Evolutionary conservation across 75 land plant species (phyloP), one percentile per base, ranked within the genome.

Genomic region (Pinus tabuliformis): DNA sequence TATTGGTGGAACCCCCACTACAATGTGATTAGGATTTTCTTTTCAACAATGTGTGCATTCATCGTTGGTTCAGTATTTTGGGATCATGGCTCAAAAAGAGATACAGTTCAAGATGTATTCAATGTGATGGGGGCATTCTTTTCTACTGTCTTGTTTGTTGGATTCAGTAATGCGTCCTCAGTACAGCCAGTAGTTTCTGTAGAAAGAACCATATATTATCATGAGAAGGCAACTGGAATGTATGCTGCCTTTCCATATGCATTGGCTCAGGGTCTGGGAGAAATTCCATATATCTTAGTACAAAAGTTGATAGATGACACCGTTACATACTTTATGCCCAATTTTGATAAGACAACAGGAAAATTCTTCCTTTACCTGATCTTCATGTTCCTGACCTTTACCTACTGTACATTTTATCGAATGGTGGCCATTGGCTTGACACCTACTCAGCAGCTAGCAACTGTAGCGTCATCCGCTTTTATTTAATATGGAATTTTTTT

Each of bases 241-340:
- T 45, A 45, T 45, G 52, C 9, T 45, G 6, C 52, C 8, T 45
- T 45, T 45, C 52, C 16, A 78, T 9, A 74, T 13, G 11, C 7
- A 0, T 7, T 45, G 7, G 52, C 52, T 45, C 80, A 91, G 91
- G 91, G 84, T 22, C 52, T 86, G n/a, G 79, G 91, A 42, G 96
- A 93, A 82, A 64, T 93, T n/a, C 93, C 93, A 26, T 91, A 89
- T 81, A 86, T 89, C 56, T 49, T 75, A 4, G 73, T 78, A 21
- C 96, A 93, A 75, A 83, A 90, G 4, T 58, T 91, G 1, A 36
- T 93, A 24, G 91, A 80, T 80, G 87, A 83, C 3, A 5, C 79
- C 63, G 84, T 93, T 45, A 83, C 89, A 16, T 91, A 83, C 65
- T 79, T 81, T 58, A 93, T 87, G 91, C 80, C 89, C 18, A 62